Evolutionary conservation across 345 rosid species (phyloP), one percentile per base, ranked within the genome.

Genomic region (Camelina neglecta): DNA sequence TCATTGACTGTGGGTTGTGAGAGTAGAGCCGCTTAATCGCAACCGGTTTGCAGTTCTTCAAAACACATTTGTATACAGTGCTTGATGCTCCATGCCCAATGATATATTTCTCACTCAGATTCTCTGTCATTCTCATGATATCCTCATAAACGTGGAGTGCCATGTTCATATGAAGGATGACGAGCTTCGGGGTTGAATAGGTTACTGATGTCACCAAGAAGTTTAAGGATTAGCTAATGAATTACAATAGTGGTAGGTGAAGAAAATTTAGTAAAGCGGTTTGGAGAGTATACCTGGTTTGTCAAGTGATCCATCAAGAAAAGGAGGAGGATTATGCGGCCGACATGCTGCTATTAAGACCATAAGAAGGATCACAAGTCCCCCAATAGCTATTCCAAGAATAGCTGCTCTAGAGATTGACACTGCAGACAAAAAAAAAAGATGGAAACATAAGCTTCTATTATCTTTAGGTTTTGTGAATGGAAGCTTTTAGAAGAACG

Each of bases 61-160:
- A 89, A 31, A 95, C 90, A 47, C 98, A 95, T 68, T 90, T 95
- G 83, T 92, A 95, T 6, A 95, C 99, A 1, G 91, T 88, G 83
- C 97, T 92, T 6, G 98, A 92, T 55, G 99, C 98, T 29, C 99
- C 99, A 24, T 69, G 73, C 38, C 99, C 99, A 62, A 90, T 89
- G 71, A 90, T 84, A 47, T 92, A 90, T 82, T 95, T 89, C 88
- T 90, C 97, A 69, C 90, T 95, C 64, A 95, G 78, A 75, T 90
- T 92, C 84, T 95, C 99, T 0, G 96, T 95, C 99, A 95, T 91
- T 85, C 97, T 85, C 99, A 88, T 92, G 59, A 95, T 95, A 80
- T 95, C 99, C 79, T 95, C 97, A 0, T 95, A 92, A 21, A 95
- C 92, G 18, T 95, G 99, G 67, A 95, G 97, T 6, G 99, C 96